These are phyloP conservation scores for Moringa oleifera DNA, from an alignment of 345 rosid species.

Conservation along the genomic window DNA sequence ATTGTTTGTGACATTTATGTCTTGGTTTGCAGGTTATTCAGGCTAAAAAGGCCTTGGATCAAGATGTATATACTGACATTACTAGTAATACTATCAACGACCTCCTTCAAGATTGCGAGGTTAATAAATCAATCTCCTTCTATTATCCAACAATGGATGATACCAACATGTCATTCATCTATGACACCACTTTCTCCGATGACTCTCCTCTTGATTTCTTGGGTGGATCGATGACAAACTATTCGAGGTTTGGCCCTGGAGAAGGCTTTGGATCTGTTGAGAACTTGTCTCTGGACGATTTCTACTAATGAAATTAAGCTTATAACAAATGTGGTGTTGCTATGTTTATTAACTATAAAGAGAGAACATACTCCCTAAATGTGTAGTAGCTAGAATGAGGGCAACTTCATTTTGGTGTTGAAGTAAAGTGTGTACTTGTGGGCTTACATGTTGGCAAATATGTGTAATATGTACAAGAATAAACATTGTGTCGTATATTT, in stretches of 20 bases:
- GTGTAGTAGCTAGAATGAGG: not conserved
- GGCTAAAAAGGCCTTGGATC: slow-evolving; percentile 74
- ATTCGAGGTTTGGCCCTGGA: slow-evolving; percentile 43
- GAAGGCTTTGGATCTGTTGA: slow-evolving; percentile 80
- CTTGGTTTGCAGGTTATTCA: slow-evolving; percentile 59
- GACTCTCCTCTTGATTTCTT: slow-evolving; percentile 82
- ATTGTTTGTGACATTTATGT: not conserved
- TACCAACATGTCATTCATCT: slow-evolving; percentile 54
- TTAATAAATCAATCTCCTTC: slow-evolving; percentile 34
- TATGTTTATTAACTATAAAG: too few relatives aligned
- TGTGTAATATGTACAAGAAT: too few relatives aligned
- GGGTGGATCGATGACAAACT: slow-evolving; percentile 64
- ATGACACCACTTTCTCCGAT: slow-evolving; percentile 67
- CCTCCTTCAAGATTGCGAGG: slow-evolving; percentile 38
- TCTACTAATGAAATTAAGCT: slow-evolving; percentile 31
- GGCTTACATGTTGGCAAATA: too few relatives aligned
- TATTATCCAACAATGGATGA: slow-evolving; percentile 44
- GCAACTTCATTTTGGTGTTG: slow-evolving; percentile 8
- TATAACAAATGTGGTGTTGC: too few relatives aligned
- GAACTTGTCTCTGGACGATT: slow-evolving; percentile 71
- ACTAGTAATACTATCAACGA: slow-evolving; percentile 44
- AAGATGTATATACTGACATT: slow-evolving; percentile 52
- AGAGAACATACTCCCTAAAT: too few relatives aligned
- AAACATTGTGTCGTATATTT: too few relatives aligned
- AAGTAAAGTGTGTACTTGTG: too few relatives aligned